phyloP scores from a whole-genome alignment of 805 yeast species.

The Ogataea trehalophila region DNA sequence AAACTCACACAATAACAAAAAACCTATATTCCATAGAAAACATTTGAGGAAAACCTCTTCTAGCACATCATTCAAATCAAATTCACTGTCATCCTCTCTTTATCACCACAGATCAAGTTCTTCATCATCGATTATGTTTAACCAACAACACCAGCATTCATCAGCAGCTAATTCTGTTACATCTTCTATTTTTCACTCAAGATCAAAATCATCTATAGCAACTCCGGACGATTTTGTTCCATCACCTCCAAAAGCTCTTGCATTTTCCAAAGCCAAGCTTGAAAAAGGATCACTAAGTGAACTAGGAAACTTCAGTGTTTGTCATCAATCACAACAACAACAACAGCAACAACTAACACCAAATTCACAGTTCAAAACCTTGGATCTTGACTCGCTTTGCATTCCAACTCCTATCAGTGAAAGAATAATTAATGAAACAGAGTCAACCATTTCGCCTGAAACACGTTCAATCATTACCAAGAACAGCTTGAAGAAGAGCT shows the following conservation, averaged over 20 bases:
- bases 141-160: background rate
- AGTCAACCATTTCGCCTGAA: conserved; percentile 12
- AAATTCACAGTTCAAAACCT: conserved; percentile 6
- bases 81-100: conserved; percentile 16
- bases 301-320: background rate
- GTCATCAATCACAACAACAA: background rate
- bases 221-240: background rate
- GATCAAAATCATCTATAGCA: conserved; percentile 12
- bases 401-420: conserved; percentile 11
- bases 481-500: conserved; percentile 19
- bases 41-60: conserved; percentile 10
- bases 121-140: conserved; percentile 8
- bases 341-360: conserved; percentile 6
- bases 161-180: background rate
- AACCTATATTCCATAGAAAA: conserved; percentile 10
- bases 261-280: background rate
- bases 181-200: conserved; percentile 11
- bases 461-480: conserved; percentile 16
- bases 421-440: background rate
- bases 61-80: conserved; percentile 15
- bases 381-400: conserved; percentile 11
- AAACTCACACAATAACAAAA: conserved; percentile 4
- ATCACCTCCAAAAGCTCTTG: background rate
- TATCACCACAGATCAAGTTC: conserved; percentile 20
- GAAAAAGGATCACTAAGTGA: no score